phyloP scores from a whole-genome alignment of 371 early-diverging fungal species.

The Haplosporangium sp. region DNA sequence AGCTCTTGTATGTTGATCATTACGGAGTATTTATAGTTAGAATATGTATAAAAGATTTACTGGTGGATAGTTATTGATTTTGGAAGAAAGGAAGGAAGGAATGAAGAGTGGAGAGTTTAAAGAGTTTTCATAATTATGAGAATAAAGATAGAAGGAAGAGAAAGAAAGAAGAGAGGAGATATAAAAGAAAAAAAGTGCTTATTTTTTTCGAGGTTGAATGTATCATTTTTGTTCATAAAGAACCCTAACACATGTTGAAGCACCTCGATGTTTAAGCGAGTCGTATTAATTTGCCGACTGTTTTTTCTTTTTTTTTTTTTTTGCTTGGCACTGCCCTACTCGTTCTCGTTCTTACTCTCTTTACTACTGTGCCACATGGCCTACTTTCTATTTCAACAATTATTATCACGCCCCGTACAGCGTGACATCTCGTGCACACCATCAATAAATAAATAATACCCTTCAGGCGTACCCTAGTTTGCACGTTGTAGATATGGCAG shows the following conservation, averaged over 20 bases:
- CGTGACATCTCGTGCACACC: slow-evolving; percentile 1
- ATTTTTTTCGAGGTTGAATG: too few species aligned
- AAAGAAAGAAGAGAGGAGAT: neutral
- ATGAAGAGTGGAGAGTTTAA: neutral
- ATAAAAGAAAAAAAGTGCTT: neutral
- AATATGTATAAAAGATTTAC: neutral
- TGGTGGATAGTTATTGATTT: neutral
- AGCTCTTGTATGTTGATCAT: slow-evolving; percentile 26
- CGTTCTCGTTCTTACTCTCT: neutral
- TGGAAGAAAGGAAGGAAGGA: neutral
- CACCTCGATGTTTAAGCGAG: neutral
- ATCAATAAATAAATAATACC: neutral
- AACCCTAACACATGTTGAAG: neutral
- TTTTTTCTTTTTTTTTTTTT: neutral
- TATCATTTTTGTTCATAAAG: neutral
- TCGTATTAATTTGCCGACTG: neutral
- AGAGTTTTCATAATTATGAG: neutral
- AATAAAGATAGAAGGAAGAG: neutral
- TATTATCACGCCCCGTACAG: neutral
- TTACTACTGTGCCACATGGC: slow-evolving; percentile 19
- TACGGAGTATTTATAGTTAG: neutral
- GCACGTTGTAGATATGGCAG: neutral
- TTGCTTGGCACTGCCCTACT: neutral
- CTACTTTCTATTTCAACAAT: neutral
- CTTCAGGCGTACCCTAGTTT: neutral